Percentiles rank a stretch among this genome's conserved stretches.
Conservation (phyloP, 768 basidiomycete genomes). For the Xanthoconium purpureum region DNA sequence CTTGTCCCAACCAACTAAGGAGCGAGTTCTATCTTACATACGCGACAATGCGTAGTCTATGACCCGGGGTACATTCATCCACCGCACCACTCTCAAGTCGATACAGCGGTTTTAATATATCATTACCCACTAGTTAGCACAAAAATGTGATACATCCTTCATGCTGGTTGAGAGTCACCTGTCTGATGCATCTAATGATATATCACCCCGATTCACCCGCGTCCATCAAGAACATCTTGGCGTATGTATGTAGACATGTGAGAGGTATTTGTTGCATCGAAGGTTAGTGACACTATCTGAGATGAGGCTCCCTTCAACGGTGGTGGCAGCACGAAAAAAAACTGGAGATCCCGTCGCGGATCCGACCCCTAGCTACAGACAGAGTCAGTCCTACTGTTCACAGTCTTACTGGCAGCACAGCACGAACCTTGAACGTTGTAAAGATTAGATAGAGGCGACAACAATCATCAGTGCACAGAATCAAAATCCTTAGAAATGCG, state of each 20-base stretch:
- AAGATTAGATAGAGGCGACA: slow-evolving; percentile 7
- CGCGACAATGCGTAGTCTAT: too few relatives aligned
- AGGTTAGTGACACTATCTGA: too few relatives aligned
- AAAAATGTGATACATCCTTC: too few relatives aligned
- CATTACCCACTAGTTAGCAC: too few relatives aligned
- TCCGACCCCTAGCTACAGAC: slow-evolving; percentile 2
- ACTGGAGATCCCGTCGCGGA: slow-evolving; percentile 1
- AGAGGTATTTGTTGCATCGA: too few relatives aligned
- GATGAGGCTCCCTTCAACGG: neutral
- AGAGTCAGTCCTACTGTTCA: neutral
- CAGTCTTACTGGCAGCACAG: too few relatives aligned
- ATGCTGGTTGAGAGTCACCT: too few relatives aligned
- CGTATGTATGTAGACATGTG: too few relatives aligned
- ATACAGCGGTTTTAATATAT: too few relatives aligned
- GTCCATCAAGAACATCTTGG: too few relatives aligned
- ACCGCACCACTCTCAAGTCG: slow-evolving; percentile 36
- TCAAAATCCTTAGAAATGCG: neutral
- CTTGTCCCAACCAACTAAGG: neutral
- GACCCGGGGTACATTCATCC: slow-evolving; percentile 1
- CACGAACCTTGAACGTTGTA: slow-evolving; percentile 8
- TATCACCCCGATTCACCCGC: too few relatives aligned
- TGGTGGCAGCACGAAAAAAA: slow-evolving; percentile 3
- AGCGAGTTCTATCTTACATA: neutral
- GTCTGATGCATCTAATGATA: too few relatives aligned
- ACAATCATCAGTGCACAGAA: neutral